A percentile compares a stretch with the other conserved stretches of the same genome.
phyloP scores from a whole-genome alignment of 768 basidiomycete genomes.

The Russula emetica region DNA sequence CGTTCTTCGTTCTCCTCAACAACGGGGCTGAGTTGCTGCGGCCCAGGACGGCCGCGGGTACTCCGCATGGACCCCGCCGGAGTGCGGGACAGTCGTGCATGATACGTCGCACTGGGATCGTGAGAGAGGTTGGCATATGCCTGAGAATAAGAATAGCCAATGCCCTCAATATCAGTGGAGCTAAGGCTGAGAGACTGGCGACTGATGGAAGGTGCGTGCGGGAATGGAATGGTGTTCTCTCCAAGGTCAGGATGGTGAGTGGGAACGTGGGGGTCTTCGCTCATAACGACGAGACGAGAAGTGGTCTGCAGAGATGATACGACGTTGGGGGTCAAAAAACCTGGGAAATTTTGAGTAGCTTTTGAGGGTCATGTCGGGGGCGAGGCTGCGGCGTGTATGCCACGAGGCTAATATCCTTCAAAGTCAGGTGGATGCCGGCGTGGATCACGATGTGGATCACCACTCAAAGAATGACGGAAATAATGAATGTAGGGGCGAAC shows the following conservation, averaged over 20 bases:
- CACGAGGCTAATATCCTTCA: slow-evolving; percentile 19
- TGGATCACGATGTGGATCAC: slow-evolving; percentile 23
- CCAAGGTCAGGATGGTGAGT: slow-evolving; percentile 8
- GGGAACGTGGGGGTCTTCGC: slow-evolving; percentile 14
- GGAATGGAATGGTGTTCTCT: slow-evolving; percentile 26
- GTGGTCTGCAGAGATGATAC: slow-evolving; percentile 18
- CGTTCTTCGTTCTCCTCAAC: slow-evolving; percentile 27
- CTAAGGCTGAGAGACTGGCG: slow-evolving; percentile 25
- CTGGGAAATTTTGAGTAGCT: slow-evolving; percentile 23
- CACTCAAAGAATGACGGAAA: background rate
- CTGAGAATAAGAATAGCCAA: slow-evolving; percentile 26
- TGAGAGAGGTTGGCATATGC: slow-evolving; percentile 21
- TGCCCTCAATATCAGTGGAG: slow-evolving; percentile 15
- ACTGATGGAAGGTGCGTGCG: slow-evolving; percentile 21
- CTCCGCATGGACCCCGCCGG: slow-evolving; percentile 26
- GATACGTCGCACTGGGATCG: slow-evolving; percentile 17
- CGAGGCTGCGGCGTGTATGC: slow-evolving; percentile 23
- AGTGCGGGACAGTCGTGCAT: slow-evolving; percentile 21
- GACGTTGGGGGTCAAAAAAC: slow-evolving; percentile 10
- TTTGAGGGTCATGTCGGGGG: slow-evolving; percentile 26
- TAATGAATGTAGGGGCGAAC: slow-evolving; percentile 8
- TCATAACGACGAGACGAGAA: slow-evolving; percentile 21
- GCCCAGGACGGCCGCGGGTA: slow-evolving; percentile 16
- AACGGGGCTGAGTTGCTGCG: slow-evolving; percentile 28
- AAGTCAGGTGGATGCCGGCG: slow-evolving; percentile 18